Base-by-base conservation (phyloP, 1,284 basidiomycete species). In the Schizophyllum commune region DNA sequence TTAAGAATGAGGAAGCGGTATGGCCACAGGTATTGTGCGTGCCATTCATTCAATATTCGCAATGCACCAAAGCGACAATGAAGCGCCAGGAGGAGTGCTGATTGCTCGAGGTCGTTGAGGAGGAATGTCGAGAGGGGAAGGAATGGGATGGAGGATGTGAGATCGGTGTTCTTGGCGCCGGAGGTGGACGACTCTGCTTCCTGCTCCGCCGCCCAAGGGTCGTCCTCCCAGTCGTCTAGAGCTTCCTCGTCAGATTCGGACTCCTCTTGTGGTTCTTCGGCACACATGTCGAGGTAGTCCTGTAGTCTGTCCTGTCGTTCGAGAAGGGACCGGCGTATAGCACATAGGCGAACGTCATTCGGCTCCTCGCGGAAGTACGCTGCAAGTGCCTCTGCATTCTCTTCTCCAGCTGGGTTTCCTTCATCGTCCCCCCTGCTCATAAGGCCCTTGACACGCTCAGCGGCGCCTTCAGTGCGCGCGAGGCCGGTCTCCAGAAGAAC, bases 161-260 rank as follows among this genome's bases (percentile, higher is more conserved):
- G 39, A 34, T 67, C 70, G 15, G 60, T 57, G 7, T 70, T 67
- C 54, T 72, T 61, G 22, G 69, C 56, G 47, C 70, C 65, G 60
- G 66, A 65, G 52, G 61, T 72, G 60, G 62, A 70, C 32, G 68
- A 68, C 65, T 68, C 73, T 47, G 67, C 70, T 47, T 72, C 70
- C 8, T 73, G 76, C 52, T 87, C 84, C 20, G 77, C 86, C 90
- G 77, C 86, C 91, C 91, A 94, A 9, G 92, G 91, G 72, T 94
- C 91, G 68, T 93, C 91, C 67, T 87, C 84, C 85, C 85, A 89
- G 66, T 85, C 86, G 47, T 84, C 83, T 39, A 75, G 71, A 20
- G 69, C 71, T 32, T 66, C 66, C 32, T 70, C 70, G 8, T 76
- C 73, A 17, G 70, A 70, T 57, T 69, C 68, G 32, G 27, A 27